These are phyloP conservation scores for Ceratocystiopsis minuta DNA, from an alignment of 2,329 filamentous ascomycete species.

Conservation along the genomic window DNA sequence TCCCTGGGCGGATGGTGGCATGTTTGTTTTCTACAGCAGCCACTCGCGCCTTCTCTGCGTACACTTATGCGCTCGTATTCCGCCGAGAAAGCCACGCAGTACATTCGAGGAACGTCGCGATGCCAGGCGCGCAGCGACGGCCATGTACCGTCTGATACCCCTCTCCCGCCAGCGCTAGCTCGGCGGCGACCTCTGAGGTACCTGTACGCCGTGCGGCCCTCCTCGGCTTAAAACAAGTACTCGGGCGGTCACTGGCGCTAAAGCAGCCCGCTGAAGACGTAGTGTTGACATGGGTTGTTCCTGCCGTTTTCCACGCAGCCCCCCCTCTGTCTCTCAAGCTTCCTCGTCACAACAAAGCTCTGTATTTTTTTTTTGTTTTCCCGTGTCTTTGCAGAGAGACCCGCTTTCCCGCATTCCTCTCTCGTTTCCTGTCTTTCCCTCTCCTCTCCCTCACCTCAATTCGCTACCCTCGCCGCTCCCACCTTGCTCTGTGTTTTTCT, in stretches of 20 bases:
- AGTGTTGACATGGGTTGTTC: neutral
- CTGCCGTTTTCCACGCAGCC: neutral
- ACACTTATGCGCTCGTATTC: no score
- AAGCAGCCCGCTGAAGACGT: neutral
- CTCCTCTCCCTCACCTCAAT: neutral
- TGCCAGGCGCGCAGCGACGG: no score
- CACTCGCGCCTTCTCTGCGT: no score
- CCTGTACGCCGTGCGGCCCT: neutral
- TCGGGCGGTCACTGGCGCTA: neutral
- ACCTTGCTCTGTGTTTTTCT: neutral
- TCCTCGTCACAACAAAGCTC: neutral
- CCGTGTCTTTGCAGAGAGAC: neutral
- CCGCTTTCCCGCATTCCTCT: slow-evolving; percentile 9
- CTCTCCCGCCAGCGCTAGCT: no score
- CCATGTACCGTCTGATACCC: no score
- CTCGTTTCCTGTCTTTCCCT: neutral
- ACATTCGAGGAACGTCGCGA: no score
- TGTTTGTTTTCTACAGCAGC: no score
- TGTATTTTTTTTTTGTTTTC: neutral
- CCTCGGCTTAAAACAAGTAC: neutral
- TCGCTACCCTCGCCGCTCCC: neutral
- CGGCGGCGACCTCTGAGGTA: neutral
- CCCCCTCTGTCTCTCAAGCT: no score
- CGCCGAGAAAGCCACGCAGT: no score
- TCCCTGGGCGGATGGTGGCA: no score